Evolutionary conservation across 305 asterid genomes (phyloP).

Genomic region (Caryopteris hybrid): DNA sequence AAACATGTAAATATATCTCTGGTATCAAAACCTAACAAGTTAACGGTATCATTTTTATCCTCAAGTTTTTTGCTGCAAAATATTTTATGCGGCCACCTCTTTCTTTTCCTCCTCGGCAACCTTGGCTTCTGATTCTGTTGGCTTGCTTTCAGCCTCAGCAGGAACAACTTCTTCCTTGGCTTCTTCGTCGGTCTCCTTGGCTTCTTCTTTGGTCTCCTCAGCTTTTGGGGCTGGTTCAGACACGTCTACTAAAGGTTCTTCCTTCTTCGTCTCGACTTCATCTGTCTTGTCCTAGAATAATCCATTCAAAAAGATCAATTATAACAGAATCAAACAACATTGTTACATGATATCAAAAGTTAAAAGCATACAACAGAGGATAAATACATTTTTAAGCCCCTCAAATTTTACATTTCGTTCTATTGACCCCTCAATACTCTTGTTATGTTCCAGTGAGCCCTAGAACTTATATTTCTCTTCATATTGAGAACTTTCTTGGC

Average conservation of each 20-base stretch:
- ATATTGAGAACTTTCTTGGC: no score
- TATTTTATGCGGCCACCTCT: slow-evolving; percentile 24
- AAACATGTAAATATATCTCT: neutral
- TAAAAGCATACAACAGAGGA: no score
- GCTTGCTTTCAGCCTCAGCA: slow-evolving; percentile 18
- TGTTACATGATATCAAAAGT: neutral
- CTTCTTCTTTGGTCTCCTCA: slow-evolving; percentile 31
- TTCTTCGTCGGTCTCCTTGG: slow-evolving; percentile 32
- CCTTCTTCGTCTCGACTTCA: slow-evolving; percentile 33
- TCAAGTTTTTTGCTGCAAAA: slow-evolving; percentile 13
- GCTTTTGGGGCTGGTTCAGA: slow-evolving; percentile 42
- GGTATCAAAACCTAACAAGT: slow-evolving; percentile 14
- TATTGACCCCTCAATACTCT: no score
- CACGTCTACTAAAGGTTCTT: slow-evolving; percentile 53
- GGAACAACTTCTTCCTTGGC: slow-evolving; percentile 20
- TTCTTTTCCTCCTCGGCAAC: slow-evolving; percentile 37
- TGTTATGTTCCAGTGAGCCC: no score
- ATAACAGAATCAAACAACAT: neutral
- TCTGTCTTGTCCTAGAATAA: slow-evolving; percentile 32
- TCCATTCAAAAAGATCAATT: neutral
- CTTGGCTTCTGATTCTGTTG: slow-evolving; percentile 29
- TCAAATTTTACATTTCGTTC: no score
- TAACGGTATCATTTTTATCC: neutral
- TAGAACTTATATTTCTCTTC: no score
- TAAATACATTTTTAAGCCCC: no score